Conservation (phyloP, 164 flowering plant genomes). For the Vitis labrusca region DNA sequence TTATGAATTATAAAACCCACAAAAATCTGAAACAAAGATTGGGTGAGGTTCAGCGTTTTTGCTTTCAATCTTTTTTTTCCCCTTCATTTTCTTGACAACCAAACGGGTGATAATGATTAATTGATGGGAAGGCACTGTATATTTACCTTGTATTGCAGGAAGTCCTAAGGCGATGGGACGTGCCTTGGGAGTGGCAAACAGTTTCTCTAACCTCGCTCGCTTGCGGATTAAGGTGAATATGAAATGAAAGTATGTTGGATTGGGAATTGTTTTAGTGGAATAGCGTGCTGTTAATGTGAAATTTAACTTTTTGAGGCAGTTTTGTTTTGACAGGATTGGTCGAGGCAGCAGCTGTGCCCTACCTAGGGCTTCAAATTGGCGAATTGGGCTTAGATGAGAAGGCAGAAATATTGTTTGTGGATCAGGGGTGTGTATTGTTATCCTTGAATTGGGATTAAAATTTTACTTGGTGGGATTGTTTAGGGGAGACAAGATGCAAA, state of each 20-base stretch:
- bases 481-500: neutral
- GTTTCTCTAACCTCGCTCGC: constrained; percentile 71
- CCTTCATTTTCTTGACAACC: neutral
- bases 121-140: too few species aligned
- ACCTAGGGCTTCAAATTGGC: constrained; percentile 53
- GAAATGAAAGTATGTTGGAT: neutral
- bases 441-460: neutral
- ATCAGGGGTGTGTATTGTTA: constrained; percentile 57
- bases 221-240: constrained; percentile 73
- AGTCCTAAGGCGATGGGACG: constrained; percentile 77
- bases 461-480: neutral
- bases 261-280: neutral
- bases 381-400: constrained; percentile 81
- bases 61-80: neutral
- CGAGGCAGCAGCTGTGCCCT: constrained; percentile 61
- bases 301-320: constrained; percentile 73
- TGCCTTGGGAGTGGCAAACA: constrained; percentile 93
- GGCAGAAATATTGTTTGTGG: constrained; percentile 77
- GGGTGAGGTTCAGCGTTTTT: too few species aligned
- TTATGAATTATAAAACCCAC: too few species aligned
- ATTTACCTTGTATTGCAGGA: constrained; percentile 28
- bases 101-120: too few species aligned
- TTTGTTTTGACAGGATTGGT: constrained; percentile 94
- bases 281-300: neutral
- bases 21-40: too few species aligned